Base-by-base conservation (phyloP, 148 eudicot species). In the Diospyros lotus region DNA sequence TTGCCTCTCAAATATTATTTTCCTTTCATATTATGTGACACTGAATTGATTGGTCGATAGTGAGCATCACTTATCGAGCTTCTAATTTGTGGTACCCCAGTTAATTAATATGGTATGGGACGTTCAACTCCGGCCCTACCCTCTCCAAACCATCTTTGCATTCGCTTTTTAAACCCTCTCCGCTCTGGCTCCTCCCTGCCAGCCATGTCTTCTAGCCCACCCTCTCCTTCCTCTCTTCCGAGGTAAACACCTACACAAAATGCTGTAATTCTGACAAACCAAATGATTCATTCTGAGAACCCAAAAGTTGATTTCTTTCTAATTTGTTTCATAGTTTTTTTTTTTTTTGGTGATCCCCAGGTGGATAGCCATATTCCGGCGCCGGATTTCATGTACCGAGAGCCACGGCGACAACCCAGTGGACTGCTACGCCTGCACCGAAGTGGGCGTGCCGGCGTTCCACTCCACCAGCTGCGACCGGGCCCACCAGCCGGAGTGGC, bases 341-440 rank as follows among this genome's bases (percentile, higher is more conserved):
- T 15, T 38, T 13, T 69, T 41, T 77, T 38, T 17, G 9, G 9
- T 66, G 45, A 8, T 52, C 12, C 2, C 6, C 79, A 83, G 86
- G 81, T 80, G 83, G 83, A 69, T 71, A 68, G 76, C 75, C 65
- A 68, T 66, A 74, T 51, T 50, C 39, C 50, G 77, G 58, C 82
- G 77, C 54, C 17, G 40, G 28, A 28, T 77, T 28, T 64, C 61
- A 53, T 66, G 46, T 13, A 65, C 75, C 38, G 76, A 73, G 51
- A 69, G 60, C 81, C 63, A 60, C 68, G 76, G 56, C 51, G 69
- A 55, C 58, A 58, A 65, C 63, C 55, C 86, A 6, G 70, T 75
- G 7, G 97, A 94, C 69, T 94, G 98, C 73, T 85, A 94, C 75
- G 97, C 95, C 8, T 94, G 98, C 64, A 94, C 98, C 0, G 97